A percentile compares a stretch with the other conserved stretches of the same genome.
These are phyloP conservation scores for Bidens hawaiensis DNA, from an alignment of 140 eudicot species.

Conservation along the genomic window DNA sequence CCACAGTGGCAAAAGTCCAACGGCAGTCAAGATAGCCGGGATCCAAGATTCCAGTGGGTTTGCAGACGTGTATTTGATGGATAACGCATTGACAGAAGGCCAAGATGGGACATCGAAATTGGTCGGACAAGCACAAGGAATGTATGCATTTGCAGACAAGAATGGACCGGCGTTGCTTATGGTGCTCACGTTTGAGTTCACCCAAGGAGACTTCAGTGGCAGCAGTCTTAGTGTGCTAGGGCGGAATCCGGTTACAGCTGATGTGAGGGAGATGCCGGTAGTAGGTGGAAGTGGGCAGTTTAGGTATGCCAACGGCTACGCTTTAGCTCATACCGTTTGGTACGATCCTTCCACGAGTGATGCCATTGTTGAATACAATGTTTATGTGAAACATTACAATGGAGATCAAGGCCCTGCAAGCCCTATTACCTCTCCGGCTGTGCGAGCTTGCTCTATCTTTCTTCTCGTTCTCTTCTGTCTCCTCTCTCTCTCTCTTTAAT, in stretches of 20 bases:
- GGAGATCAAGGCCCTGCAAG: too few species aligned
- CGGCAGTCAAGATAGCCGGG: constrained; percentile 44
- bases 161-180: constrained; percentile 36
- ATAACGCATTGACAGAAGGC: constrained; percentile 40
- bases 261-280: constrained; percentile 49
- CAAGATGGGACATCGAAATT: constrained; percentile 22
- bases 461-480: too few species aligned
- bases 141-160: constrained; percentile 39
- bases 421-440: too few species aligned
- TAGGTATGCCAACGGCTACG: constrained; percentile 44
- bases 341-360: constrained; percentile 28
- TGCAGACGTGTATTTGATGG: constrained; percentile 49
- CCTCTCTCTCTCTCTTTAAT: too few species aligned
- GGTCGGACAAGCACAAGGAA: constrained; percentile 54
- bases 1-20: constrained; percentile 42
- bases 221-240: constrained; percentile 47
- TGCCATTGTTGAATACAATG: constrained; percentile 50
- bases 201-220: constrained; percentile 41
- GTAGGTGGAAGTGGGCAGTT: constrained; percentile 55
- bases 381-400: constrained; percentile 47
- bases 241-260: constrained; percentile 36
- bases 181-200: constrained; percentile 42
- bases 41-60: constrained; percentile 15
- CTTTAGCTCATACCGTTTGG: constrained; percentile 38
- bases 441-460: too few species aligned